Evolutionary conservation across 768 basidiomycete genomes (phyloP), one percentile per base, ranked within the genome.

Genomic region (Trichaptum fuscoviolaceum): DNA sequence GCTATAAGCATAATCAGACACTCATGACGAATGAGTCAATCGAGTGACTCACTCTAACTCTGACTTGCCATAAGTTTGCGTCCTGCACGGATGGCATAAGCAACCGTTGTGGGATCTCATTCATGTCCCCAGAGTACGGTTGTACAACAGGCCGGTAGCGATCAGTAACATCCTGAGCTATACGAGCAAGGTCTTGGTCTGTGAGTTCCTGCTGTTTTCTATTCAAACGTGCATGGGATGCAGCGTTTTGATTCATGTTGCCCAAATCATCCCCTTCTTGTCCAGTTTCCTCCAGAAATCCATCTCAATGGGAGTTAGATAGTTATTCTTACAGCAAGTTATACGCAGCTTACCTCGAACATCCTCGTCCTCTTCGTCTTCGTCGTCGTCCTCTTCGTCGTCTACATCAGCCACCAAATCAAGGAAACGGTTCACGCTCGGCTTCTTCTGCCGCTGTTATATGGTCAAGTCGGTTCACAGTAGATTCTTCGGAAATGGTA

Each of bases 1-100:
- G 85, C 96, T 97, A 70, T 58, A 68, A 64, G 30, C 17, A 36
- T 15, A 9, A 26, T 67, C 62, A 69, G 64, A 61, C 65, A 35
- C 30, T 24, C 60, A 23, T 23, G 36, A 2, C 27, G 62, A 36
- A 26, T 58, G 26, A 2, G 24, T 60, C 26, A 9, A 61, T 25
- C 15, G 35, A 36, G 65, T 24, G 24, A 77, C 82, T 63, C 72
- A 93, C 95, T 86, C 94, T 94, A 70, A 96, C 95, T 71, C 92
- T 84, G 65, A 99, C 87, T 79, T 95, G 95, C 95, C 96, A 99
- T 67, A 99, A 79, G 75, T 87, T 95, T 12, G 96, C 92, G 75
- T 99, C 97, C 64, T 96, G 91, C 0, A 97, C 94, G 2, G 92
- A 93, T 23, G 97, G 97, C 95, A 99, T 98, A 23, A 99, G 83